Evolutionary conservation across 1,284 basidiomycete species (phyloP).

Genomic region (Puccinia polysora): DNA sequence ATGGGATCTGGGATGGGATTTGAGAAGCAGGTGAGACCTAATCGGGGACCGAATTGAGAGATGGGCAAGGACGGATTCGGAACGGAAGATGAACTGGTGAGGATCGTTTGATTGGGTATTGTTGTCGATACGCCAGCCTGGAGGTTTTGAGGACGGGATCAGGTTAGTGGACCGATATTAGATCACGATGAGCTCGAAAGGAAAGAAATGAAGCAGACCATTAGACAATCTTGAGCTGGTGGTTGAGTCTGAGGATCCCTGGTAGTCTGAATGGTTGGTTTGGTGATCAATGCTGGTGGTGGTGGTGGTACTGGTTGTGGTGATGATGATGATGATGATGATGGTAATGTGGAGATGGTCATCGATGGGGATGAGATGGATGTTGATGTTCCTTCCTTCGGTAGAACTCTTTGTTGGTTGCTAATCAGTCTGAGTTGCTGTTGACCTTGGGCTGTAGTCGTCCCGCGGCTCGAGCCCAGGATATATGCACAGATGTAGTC

Average conservation of each 20-base stretch:
- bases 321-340: too few relatives aligned
- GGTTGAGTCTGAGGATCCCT: background rate
- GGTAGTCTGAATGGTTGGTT: background rate
- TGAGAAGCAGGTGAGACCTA: constrained; percentile 44
- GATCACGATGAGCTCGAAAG: too few relatives aligned
- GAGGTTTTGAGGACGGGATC: background rate
- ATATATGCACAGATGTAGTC: too few relatives aligned
- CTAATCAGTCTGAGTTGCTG: too few relatives aligned
- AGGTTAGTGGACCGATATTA: background rate
- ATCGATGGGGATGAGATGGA: too few relatives aligned
- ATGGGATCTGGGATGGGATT: constrained; percentile 41
- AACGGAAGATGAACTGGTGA: background rate
- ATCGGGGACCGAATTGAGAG: constrained; percentile 24
- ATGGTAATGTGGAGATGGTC: background rate
- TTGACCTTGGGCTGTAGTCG: too few relatives aligned
- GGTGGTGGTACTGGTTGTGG: too few relatives aligned
- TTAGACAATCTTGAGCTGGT: background rate
- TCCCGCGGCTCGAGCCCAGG: too few relatives aligned
- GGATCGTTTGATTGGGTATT: constrained; percentile 3
- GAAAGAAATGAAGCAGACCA: constrained; percentile 3
- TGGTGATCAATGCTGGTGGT: too few relatives aligned
- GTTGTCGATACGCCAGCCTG: constrained; percentile 5
- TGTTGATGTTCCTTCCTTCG: too few relatives aligned
- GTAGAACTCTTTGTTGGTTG: too few relatives aligned
- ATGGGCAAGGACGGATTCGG: constrained; percentile 14